Base-by-base conservation (phyloP, 2,329 filamentous ascomycete genomes). In the Neopestalotiopsis rosae region DNA sequence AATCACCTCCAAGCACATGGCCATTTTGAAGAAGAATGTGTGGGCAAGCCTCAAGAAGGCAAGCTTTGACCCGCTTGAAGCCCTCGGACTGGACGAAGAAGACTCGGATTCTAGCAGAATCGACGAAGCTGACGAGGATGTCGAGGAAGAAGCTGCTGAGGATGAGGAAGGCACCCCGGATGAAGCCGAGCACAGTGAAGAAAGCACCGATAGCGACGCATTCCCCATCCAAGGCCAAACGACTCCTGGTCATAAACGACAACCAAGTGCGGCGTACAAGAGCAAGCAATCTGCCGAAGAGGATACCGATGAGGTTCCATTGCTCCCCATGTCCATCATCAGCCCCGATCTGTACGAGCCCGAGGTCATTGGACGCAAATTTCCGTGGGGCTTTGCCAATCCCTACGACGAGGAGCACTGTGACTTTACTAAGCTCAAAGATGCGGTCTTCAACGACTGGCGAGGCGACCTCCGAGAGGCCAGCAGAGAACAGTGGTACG, bases 301-400 rank as follows among this genome's bases (percentile, higher is more conserved):
- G 76, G 78, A 76, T 73, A 81, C 84, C 65, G 87, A 85, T 61
- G 88, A 90, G 73, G 79, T 83, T 12, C 93, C 93, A 0, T 92
- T 94, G 78, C 84, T 98, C 32, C 96, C 96, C 0, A 90, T 98
- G 77, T 97, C 94, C 56, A 93, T 98, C 78, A 92, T 99, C 78
- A 97, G 94, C 71, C 96, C 96, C 0, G 96, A 99, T 79, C 88
- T 93, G 57, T 97, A 98, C 81, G 93, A 97, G 75, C 91, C 91
- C 9, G 89, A 87, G 40, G 85, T 93, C 17, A 83, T 97, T 70
- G 96, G 96, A 61, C 92, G 96, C 70, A 91, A 92, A 72, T 99
- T 98, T 79, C 93, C 96, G 0, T 99, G 96, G 96, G 96, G 96
- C 6, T 97, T 98, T 74, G 96, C 96, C 4, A 94, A 98, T 77